Conservation (phyloP, 306 rosid genomes). For the Vigna angularis region DNA sequence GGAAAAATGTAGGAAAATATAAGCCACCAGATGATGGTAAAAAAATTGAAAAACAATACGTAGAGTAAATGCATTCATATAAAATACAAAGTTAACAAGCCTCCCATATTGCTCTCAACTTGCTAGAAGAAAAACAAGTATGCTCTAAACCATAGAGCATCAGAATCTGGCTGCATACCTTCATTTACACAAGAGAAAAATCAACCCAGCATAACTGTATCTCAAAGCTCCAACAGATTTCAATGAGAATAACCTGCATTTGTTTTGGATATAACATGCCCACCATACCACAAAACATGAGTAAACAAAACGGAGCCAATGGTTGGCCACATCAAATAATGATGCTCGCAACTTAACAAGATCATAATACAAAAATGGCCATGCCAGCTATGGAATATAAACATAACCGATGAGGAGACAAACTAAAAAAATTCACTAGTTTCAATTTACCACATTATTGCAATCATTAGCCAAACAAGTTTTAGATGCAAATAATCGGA, state of each 20-base stretch:
- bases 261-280: slow-evolving; percentile 73
- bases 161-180: slow-evolving; percentile 84
- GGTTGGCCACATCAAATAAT: slow-evolving; percentile 57
- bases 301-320: slow-evolving; percentile 59
- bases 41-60: slow-evolving; percentile 51
- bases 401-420: slow-evolving; percentile 33
- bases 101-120: slow-evolving; percentile 52
- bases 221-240: slow-evolving; percentile 84
- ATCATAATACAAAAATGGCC: slow-evolving; percentile 43
- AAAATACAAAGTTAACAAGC: slow-evolving; percentile 48
- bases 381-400: slow-evolving; percentile 34
- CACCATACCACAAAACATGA: slow-evolving; percentile 71
- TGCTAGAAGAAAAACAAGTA: slow-evolving; percentile 45
- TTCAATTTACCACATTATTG: slow-evolving; percentile 32
- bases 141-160: slow-evolving; percentile 62
- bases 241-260: slow-evolving; percentile 85
- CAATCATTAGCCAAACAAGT: slow-evolving; percentile 19
- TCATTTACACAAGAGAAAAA: slow-evolving; percentile 68
- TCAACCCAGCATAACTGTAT: slow-evolving; percentile 74
- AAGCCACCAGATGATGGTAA: slow-evolving; percentile 61
- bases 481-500: slow-evolving; percentile 36
- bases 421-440: slow-evolving; percentile 28
- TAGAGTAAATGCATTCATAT: slow-evolving; percentile 38
- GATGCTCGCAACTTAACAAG: slow-evolving; percentile 37
- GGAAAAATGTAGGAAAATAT: slow-evolving; percentile 55